Base-by-base conservation (phyloP, 2,329 filamentous ascomycete genomes). In the Coniella vitis region DNA sequence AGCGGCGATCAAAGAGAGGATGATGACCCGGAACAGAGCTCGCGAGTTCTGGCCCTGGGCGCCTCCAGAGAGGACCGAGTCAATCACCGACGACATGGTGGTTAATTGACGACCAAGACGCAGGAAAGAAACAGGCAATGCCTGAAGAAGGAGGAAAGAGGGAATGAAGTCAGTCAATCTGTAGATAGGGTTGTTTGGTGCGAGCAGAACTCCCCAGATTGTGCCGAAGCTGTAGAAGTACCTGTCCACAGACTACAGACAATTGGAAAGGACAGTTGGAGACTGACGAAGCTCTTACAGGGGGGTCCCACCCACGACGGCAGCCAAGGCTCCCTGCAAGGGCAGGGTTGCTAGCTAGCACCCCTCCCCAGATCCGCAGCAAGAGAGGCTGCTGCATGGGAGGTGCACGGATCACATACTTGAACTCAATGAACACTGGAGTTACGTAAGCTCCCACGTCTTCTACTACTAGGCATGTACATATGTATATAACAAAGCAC, bases 1-100 rank as follows among this genome's bases (percentile, higher is more conserved):
- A 51, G 81, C 90, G 57, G 93, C 93, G 69, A 98, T 96, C 63
- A 91, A 81, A 63, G 76, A 78, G 60, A 98, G 82, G 71, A 98
- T 98, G 63, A 94, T 78, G 60, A 96, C 82, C 65, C 90, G 84
- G 57, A 98, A 75, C 62, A 97, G 71, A 57, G 88, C 86, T 67
- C 90, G 83, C 55, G 88, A 87, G 68, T 83, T 96, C 69, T 84
- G 79, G 62, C 83, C 84, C 60, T 84, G 87, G 65, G 82, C 84
- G 66, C 87, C 86, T 73, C 87, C 83, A 65, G 89, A 78, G 65
- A 93, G 76, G 61, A 74, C 67, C 58, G 75, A 73, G 63, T 79
- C 59, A 46, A 65, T 58, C 57, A 64, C 60, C 58, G 62, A 65
- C 69, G 69, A 66, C 71, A 73, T 74, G 54, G 58, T 72, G 66